Percentiles rank a stretch among this genome's conserved stretches.
phyloP scores from a whole-genome alignment of 768 basidiomycete species.

The Macrocybe gigantea region DNA sequence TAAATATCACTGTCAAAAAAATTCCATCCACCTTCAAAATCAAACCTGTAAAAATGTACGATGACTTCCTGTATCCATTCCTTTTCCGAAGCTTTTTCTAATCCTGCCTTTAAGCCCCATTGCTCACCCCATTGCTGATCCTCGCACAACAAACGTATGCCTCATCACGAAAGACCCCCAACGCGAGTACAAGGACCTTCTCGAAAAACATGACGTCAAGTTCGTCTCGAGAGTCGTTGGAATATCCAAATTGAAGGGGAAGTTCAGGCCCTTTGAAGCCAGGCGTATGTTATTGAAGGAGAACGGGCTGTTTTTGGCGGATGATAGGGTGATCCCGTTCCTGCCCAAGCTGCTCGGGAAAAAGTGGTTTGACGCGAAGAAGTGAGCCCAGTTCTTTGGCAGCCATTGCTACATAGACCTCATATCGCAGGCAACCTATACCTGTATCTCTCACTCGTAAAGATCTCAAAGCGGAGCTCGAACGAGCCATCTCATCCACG shows the following conservation, averaged over 20 bases:
- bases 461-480: slow-evolving; percentile 88
- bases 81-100: slow-evolving; percentile 6
- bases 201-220: slow-evolving; percentile 71
- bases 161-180: slow-evolving; percentile 96
- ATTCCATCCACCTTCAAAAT: slow-evolving; percentile 69
- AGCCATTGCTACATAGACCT: slow-evolving; percentile 3
- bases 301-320: slow-evolving; percentile 89
- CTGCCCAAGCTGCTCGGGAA: slow-evolving; percentile 84
- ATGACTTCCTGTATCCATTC: slow-evolving; percentile 7
- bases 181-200: slow-evolving; percentile 90
- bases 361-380: slow-evolving; percentile 93
- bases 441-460: slow-evolving; percentile 87
- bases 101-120: slow-evolving; percentile 49
- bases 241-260: slow-evolving; percentile 87
- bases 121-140: slow-evolving; percentile 79
- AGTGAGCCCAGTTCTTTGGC: slow-evolving; percentile 45
- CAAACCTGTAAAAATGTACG: slow-evolving; percentile 83
- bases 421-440: slow-evolving; percentile 76
- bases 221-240: slow-evolving; percentile 93
- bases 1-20: slow-evolving; percentile 82
- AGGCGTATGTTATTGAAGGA: slow-evolving; percentile 81
- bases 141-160: slow-evolving; percentile 74
- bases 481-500: slow-evolving; percentile 88
- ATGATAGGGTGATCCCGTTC: slow-evolving; percentile 83
- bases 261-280: slow-evolving; percentile 82